Conservation (phyloP, 257 asterid genomes). For the Rehmannia glutinosa region DNA sequence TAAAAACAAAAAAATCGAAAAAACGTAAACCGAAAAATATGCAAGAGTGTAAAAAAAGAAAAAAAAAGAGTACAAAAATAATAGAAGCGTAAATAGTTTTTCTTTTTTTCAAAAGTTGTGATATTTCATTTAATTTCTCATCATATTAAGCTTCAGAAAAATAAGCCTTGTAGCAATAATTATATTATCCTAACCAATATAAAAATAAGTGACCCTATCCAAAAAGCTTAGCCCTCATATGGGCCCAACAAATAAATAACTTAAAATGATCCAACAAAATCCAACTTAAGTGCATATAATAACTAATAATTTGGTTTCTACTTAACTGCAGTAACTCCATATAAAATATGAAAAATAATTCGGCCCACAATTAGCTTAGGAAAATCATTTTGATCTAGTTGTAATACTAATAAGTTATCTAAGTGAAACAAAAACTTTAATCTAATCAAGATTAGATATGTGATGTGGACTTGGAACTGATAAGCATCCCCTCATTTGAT, state of each 20-base stretch:
- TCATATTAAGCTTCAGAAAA: too few relatives aligned
- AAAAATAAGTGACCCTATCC: too few relatives aligned
- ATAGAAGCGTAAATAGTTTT: too few relatives aligned
- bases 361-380: neutral
- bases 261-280: neutral
- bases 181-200: too few relatives aligned
- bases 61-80: too few relatives aligned
- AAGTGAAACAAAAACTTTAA: constrained; percentile 7
- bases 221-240: neutral
- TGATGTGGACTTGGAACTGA: constrained; percentile 22
- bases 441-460: constrained; percentile 7
- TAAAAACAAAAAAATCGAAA: too few relatives aligned
- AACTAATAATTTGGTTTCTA: neutral
- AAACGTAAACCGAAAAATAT: too few relatives aligned
- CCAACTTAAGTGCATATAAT: neutral
- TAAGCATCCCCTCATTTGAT: constrained; percentile 3
- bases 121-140: too few relatives aligned
- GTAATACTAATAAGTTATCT: neutral
- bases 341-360: neutral
- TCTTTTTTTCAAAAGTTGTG: too few relatives aligned
- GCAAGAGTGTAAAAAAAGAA: too few relatives aligned
- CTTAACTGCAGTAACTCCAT: neutral
- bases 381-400: neutral
- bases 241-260: neutral
- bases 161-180: too few relatives aligned